phyloP scores from a whole-genome alignment of 2,329 filamentous ascomycete species.

The Aureobasidium melanogenum region DNA sequence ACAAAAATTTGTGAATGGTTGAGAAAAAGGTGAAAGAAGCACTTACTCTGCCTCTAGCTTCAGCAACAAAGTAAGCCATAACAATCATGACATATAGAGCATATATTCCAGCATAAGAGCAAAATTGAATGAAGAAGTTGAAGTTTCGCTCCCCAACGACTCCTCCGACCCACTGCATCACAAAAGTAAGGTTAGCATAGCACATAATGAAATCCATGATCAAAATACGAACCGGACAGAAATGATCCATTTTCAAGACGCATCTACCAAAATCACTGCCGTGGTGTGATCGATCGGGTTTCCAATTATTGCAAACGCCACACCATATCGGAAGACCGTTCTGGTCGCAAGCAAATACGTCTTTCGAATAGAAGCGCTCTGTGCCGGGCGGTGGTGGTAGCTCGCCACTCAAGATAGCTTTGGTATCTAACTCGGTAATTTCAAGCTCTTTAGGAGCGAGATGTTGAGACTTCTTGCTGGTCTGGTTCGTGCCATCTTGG shows the following conservation, averaged over 20 bases:
- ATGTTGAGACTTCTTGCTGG: background rate
- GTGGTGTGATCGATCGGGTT: conserved; percentile 80
- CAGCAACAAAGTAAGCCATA: conserved; percentile 54
- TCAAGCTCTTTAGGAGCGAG: background rate
- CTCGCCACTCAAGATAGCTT: conserved; percentile 18
- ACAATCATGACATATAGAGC: conserved; percentile 57
- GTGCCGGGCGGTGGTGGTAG: conserved; percentile 56
- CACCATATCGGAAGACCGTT: conserved; percentile 87
- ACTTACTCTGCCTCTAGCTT: conserved; percentile 41
- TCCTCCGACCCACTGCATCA: conserved; percentile 61
- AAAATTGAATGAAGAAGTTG: conserved; percentile 90
- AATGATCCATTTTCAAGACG: conserved; percentile 87
- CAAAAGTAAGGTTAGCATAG: background rate
- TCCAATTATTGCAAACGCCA: conserved; percentile 74
- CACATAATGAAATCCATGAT: background rate
- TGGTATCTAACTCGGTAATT: conserved; percentile 19
- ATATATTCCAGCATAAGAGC: conserved; percentile 61
- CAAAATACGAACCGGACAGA: conserved; percentile 52
- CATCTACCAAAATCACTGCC: conserved; percentile 74
- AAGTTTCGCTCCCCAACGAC: conserved; percentile 78
- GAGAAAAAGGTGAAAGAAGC: background rate
- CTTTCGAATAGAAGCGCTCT: conserved; percentile 69
- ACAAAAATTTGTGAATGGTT: background rate
- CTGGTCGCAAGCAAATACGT: conserved; percentile 73
- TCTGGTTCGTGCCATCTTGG: conserved; percentile 8